Conservation (phyloP, 2,329 filamentous ascomycete genomes). For the Delphinella strobiligena region DNA sequence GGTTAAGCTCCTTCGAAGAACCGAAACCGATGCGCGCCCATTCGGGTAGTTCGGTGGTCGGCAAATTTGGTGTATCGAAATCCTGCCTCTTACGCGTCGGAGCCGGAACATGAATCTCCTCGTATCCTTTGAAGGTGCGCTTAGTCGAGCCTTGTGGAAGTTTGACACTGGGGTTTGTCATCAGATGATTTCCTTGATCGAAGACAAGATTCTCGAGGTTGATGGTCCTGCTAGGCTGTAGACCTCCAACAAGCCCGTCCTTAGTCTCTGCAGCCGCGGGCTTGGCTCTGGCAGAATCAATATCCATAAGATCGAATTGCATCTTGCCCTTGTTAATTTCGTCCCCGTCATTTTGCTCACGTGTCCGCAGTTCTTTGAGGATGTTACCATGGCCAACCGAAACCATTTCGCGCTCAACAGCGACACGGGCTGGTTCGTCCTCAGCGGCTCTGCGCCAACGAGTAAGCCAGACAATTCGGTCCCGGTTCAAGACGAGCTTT, state of each 20-base stretch:
- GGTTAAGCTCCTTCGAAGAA: slow-evolving; percentile 75
- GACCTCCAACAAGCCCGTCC: slow-evolving; percentile 61
- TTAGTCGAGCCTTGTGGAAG: slow-evolving; percentile 92
- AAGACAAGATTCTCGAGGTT: slow-evolving; percentile 95
- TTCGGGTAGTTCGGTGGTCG: slow-evolving; percentile 77
- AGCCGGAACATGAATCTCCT: slow-evolving; percentile 92
- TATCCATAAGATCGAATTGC: slow-evolving; percentile 74
- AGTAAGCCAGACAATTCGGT: slow-evolving; percentile 93
- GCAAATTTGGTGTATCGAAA: slow-evolving; percentile 62
- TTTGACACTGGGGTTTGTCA: slow-evolving; percentile 96
- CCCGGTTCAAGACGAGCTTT: slow-evolving; percentile 79
- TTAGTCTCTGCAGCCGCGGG: slow-evolving; percentile 38
- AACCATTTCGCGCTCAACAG: slow-evolving; percentile 81
- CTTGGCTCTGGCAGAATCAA: slow-evolving; percentile 37
- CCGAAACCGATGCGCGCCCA: slow-evolving; percentile 86
- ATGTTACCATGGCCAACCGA: slow-evolving; percentile 79
- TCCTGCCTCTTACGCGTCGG: slow-evolving; percentile 80
- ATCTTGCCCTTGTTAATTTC: slow-evolving; percentile 58
- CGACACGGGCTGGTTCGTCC: slow-evolving; percentile 56
- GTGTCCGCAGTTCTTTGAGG: slow-evolving; percentile 74
- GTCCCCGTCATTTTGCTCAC: slow-evolving; percentile 46
- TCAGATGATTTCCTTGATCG: slow-evolving; percentile 95
- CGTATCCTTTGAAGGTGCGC: slow-evolving; percentile 91
- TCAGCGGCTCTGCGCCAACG: slow-evolving; percentile 72
- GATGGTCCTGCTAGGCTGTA: slow-evolving; percentile 77